Evolutionary conservation across 352 stramenopile species (phyloP), one percentile per base, ranked within the genome.

Genomic region (Globisporangium spiculum): DNA sequence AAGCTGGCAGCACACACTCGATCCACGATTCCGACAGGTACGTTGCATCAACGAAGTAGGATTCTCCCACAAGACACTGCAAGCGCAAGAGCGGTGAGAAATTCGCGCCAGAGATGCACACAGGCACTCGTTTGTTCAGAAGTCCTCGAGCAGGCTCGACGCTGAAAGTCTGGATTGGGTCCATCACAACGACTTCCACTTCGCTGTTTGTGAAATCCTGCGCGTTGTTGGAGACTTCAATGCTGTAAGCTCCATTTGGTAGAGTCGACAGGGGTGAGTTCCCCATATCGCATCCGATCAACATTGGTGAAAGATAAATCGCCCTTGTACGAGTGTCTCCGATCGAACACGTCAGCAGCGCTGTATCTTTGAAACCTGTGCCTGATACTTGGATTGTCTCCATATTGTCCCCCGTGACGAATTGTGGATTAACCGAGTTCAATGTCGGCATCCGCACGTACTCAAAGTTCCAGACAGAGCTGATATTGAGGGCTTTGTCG

Each of bases 191-290:
- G 59, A 97, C 93, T 46, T 87, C 71, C 0, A 93, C 73, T 24
- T 92, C 86, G 34, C 74, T 93, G 53, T 89, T 83, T 4, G 91
- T 97, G 56, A 96, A 98, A 59, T 98, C 95, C 64, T 97, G 83
- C 0, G 84, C 90, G 65, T 99, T 98, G 50, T 93, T 97, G 2
- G 87, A 92, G 0, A 98, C 78, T 63, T 98, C 93, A n/a, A 98
- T 66, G 27, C 36, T 72, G 10, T 80, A 7, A 4, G n/a, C 44
- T n/a, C 34, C 63, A 1, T 63, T 69, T 0, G 53, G 20, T 16
- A 64, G 24, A 68, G 69, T 79, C 0, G 65, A 38, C 2, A 38
- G 26, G 2, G 22, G 54, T 1, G 61, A 3, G 56, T 78, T 32
- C 34, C 60, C n/a, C n/a, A 77, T 5, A 5, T 73, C 63, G 27